Conservation (phyloP, 1,139 yeast genomes). For the Diutina rugosa region DNA sequence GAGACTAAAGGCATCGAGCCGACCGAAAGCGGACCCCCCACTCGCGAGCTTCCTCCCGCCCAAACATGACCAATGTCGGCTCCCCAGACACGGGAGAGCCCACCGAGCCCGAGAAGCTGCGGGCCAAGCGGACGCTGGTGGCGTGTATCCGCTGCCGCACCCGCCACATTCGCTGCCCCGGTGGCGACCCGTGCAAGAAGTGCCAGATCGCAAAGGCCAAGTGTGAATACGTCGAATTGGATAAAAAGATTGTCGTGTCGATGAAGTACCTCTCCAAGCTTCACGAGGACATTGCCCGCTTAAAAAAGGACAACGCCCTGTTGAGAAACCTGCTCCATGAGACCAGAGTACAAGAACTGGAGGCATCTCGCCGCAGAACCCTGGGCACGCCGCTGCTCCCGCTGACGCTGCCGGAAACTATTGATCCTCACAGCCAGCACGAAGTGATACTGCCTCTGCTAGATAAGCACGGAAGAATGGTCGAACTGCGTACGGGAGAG, state of each 20-base stretch:
- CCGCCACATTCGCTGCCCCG: slow-evolving; percentile 72
- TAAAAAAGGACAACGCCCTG: slow-evolving; percentile 41
- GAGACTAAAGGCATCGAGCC: not conserved
- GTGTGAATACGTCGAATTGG: slow-evolving; percentile 72
- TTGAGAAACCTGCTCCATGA: slow-evolving; percentile 33
- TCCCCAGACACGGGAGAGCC: slow-evolving; percentile 2
- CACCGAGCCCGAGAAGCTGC: not conserved
- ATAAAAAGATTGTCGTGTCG: slow-evolving; percentile 65
- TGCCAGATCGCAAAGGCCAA: slow-evolving; percentile 45
- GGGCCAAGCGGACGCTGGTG: not conserved
- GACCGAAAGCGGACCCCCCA: not conserved
- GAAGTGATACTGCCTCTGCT: slow-evolving; percentile 56
- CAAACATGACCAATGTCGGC: not conserved
- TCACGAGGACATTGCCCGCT: slow-evolving; percentile 50
- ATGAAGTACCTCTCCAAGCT: slow-evolving; percentile 58
- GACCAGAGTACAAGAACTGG: not conserved
- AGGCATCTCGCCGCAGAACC: not conserved
- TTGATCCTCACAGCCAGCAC: not conserved
- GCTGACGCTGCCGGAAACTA: not conserved
- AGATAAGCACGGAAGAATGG: slow-evolving; percentile 56
- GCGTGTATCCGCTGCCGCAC: slow-evolving; percentile 63
- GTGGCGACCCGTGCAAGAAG: slow-evolving; percentile 64
- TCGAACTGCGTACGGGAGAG: slow-evolving; percentile 65
- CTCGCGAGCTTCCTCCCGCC: not conserved
- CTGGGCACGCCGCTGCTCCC: not conserved